Conservation (phyloP, 164 flowering plant genomes). For the Liriodendron chinense region DNA sequence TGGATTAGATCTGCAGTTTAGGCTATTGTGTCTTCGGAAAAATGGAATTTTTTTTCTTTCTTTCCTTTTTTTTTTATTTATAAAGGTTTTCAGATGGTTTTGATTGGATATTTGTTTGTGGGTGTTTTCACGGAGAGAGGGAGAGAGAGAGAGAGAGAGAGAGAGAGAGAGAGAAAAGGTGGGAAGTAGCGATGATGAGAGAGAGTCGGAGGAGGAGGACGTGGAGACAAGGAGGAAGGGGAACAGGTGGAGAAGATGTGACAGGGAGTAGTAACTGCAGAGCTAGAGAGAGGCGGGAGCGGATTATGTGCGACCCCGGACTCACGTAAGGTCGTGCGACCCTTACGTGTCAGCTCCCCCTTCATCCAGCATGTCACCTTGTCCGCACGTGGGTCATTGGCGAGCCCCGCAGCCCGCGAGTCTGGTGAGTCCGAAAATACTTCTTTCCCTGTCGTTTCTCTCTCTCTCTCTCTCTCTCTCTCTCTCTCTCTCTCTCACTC, state of each 20-base stretch:
- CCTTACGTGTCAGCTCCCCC: too few species aligned
- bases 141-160: too few species aligned
- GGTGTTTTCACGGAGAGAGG: background rate
- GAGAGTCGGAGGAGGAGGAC: background rate
- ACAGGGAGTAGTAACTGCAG: conserved; percentile 35
- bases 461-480: too few species aligned
- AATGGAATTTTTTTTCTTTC: too few species aligned
- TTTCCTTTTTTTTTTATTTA: background rate
- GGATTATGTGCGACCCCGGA: too few species aligned
- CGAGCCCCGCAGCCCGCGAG: too few species aligned
- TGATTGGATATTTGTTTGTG: background rate
- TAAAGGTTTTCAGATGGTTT: background rate
- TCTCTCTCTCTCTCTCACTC: too few species aligned
- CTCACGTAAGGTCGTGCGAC: too few species aligned
- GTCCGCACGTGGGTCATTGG: too few species aligned
- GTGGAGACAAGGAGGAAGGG: conserved; percentile 16
- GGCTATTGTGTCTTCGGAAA: background rate
- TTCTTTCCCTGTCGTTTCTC: too few species aligned
- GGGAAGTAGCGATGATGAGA: background rate
- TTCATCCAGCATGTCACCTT: too few species aligned
- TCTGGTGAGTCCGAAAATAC: too few species aligned
- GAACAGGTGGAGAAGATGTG: conserved; percentile 21
- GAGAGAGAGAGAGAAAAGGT: conserved; percentile 6
- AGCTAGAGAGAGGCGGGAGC: conserved; percentile 29
- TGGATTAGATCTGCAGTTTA: conserved; percentile 6